Base-by-base conservation (phyloP, 768 basidiomycete species). In the Auricularia sp. region DNA sequence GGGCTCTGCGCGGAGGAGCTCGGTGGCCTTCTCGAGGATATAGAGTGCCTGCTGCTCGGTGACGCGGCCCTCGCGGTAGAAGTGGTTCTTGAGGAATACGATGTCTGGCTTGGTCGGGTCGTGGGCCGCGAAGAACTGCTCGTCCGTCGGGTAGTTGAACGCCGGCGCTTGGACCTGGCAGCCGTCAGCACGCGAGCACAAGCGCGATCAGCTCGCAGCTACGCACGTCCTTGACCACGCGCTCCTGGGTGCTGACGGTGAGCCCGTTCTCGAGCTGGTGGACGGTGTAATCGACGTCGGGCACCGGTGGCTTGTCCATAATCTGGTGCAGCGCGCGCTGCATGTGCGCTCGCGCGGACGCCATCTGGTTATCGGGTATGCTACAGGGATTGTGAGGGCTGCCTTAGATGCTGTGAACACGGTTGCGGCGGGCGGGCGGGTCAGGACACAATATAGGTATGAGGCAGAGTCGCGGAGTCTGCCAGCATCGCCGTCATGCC, bases 31-130 rank as follows among this genome's bases (percentile, higher is more conserved):
- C 34, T 71, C 65, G 10, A 80, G 64, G 62, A 80, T 78, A 66
- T 76, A 80, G 64, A 80, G 66, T 1, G 78, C 78, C 70, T 79
- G 75, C 56, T 77, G 76, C 66, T 78, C 77, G 0, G 78, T 78
- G 56, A 79, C 66, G 36, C 78, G 61, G 0, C 78, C 78, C 67
- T 78, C 77, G 23, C 78, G 67, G 69, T 79, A 80, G 67, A 80
- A 78, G 67, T 80, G 79, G 68, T 79, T 79, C 70, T 79, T 79
- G 61, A 80, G 71, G 70, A 80, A 80, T 1, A 78, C 78, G 60
- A 80, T 76, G 66, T 79, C 75, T 11, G 78, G 77, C 63, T 77
- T 77, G 8, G 73, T 70, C 29, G 70, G 71, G 65, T 77, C 79
- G 51, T 71, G 66, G 14, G 62, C 62, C 11, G 72, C 71, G 67